Evolutionary conservation across 192 early-diverging fungal species (phyloP), one percentile per base, ranked within the genome.

Genomic region (Geranomyces variabilis): DNA sequence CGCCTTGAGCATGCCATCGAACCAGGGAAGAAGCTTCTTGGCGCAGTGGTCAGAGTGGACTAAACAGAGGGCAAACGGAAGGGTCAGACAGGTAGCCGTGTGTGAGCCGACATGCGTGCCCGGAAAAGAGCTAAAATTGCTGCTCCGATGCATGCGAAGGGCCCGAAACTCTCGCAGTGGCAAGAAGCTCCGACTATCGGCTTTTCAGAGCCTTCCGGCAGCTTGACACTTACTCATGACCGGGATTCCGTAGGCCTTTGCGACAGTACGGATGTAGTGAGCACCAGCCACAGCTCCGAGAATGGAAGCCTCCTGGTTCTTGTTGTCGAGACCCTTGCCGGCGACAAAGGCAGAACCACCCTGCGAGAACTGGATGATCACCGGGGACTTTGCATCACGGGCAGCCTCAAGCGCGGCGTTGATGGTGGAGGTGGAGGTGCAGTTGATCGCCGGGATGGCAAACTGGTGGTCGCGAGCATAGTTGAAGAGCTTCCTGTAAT

Each of bases 1-100:
- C 60, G 94, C 95, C 43, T 79, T 86, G 59, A 97, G 83, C 95
- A 97, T 97, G 69, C 95, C 95, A 66, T 97, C 95, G 76, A 97
- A 95, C 95, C 95, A 97, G 41, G 93, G 93, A 34, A 97, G 86
- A 62, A 97, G 89, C 88, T 96, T 95, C 82, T 93, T 91, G 79
- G 93, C 95, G 83, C 95, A 97, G 89, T 97, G 95, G 81, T 97
- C 95, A 65, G 91, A 92, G 89, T 97, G 95, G 64, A 94, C 75
- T 41, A n/a, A n/a, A n/a, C n/a, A n/a, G 90, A 59, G 73, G 67
- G 44, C 17, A 53, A 53, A 26, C 5, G 36, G 10, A 41, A 41
- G 36, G 36, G 10, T 41, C 36, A 41, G 36, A 41, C 10, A 41
- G 36, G n/a, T n/a, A n/a, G n/a, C n/a, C n/a, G n/a, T n/a, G n/a